Base-by-base conservation (phyloP, 2,329 filamentous ascomycete species). In the Pseudomassariella vexata region DNA sequence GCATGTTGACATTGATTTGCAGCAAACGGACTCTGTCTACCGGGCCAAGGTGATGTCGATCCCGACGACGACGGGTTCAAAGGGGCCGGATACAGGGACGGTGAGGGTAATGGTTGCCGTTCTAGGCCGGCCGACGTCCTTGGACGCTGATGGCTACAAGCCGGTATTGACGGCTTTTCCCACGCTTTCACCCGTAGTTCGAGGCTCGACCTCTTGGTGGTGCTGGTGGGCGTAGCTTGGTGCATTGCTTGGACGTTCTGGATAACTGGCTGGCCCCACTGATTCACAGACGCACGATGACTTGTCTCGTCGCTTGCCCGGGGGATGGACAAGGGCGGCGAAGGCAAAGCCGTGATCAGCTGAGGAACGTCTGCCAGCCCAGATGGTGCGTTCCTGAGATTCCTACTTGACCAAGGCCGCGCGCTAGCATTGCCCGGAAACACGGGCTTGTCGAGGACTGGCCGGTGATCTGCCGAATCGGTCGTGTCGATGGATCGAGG, bases 221-320 rank as follows among this genome's bases (percentile, higher is more conserved):
- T 57, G 39, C 60, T 59, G 14, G 69, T 62, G 0, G 65, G 65
- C 10, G 70, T 44, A 2, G 68, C 72, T 25, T 76, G 68, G 19
- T 70, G 65, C 46, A 65, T 68, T 4, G 70, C 67, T n/a, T 48
- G 42, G 1, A 71, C 64, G 25, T 64, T 65, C 20, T 61, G 63
- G 23, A 74, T 65, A 5, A 70, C 51, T 2, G 68, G 68, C 18
- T 53, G 42, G 19, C 48, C 36, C 49, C 56, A 45, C 36, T 47
- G 46, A 1, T 44, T 42, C n/a, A 44, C 41, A 14, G 49, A 41
- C 19, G 46, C 39, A 6, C 42, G 44, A 7, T 37, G 25, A 3
- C 44, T 38, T 9, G 41, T 48, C 21, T 68, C 62, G 25, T 65
- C 63, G 35, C 61, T 60, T 2, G 55, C 54, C 9, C 55, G 56